A percentile compares a stretch with the other conserved stretches of the same genome.
Evolutionary conservation across 345 rosid genomes (phyloP).

Genomic region (Erucastrum elatum): DNA sequence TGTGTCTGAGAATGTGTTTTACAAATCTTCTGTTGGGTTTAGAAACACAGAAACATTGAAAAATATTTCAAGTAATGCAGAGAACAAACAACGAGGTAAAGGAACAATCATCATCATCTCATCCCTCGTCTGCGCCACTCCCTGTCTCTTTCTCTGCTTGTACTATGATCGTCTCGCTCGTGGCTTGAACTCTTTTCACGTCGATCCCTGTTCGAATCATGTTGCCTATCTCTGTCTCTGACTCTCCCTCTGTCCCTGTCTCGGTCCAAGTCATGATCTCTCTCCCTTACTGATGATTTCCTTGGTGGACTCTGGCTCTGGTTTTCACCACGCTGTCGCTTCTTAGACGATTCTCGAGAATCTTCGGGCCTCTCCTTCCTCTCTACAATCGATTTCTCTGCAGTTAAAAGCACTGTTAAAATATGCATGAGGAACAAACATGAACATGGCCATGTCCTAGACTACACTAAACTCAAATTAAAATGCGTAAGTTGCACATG

Average conservation of each 20-base stretch:
- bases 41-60: neutral
- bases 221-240: conserved; percentile 51
- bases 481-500: neutral
- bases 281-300: conserved; percentile 60
- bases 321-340: conserved; percentile 63
- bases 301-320: conserved; percentile 73
- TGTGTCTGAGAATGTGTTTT: neutral
- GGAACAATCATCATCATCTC: neutral
- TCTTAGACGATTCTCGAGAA: conserved; percentile 64
- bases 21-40: neutral
- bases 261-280: conserved; percentile 48
- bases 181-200: conserved; percentile 80
- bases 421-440: neutral
- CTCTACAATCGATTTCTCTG: conserved; percentile 59
- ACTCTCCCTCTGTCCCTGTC: conserved; percentile 49
- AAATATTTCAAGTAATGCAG: neutral
- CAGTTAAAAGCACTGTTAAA: conserved; percentile 19
- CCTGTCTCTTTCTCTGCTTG: conserved; percentile 71
- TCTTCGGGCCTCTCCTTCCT: conserved; percentile 71
- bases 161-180: conserved; percentile 67
- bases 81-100: neutral
- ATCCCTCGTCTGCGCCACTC: conserved; percentile 43
- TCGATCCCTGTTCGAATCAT: conserved; percentile 39
- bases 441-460: neutral
- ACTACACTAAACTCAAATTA: conserved; percentile 1